Percentiles rank a stretch among this genome's conserved stretches.
These are phyloP conservation scores for Yueomyces sp. DNA, from an alignment of 805 yeast species.

Conservation along the genomic window DNA sequence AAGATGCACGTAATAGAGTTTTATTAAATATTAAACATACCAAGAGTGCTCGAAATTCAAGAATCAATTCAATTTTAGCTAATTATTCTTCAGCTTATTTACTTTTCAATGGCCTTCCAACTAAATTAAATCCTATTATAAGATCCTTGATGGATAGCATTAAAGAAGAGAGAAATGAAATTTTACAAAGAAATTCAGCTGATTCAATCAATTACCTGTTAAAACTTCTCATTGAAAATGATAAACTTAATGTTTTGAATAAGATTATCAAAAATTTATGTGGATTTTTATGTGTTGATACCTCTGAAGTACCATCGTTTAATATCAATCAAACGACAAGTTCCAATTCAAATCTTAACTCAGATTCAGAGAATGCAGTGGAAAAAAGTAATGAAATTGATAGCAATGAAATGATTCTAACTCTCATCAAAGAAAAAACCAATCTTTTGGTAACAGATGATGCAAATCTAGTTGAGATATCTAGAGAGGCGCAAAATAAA, in stretches of 20 bases:
- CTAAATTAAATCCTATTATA: conserved; percentile 78
- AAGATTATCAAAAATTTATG: conserved; percentile 84
- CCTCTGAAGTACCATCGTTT: conserved; percentile 91
- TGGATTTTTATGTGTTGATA: conserved; percentile 89
- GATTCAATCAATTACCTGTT: conserved; percentile 53
- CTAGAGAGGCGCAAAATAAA: conserved; percentile 64
- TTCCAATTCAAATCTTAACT: background rate
- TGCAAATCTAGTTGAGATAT: conserved; percentile 45
- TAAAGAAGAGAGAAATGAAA: conserved; percentile 54
- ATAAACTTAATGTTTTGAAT: conserved; percentile 66
- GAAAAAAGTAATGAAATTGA: no score
- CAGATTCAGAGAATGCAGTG: background rate
- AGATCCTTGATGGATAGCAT: conserved; percentile 86
- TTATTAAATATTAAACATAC: conserved; percentile 57
- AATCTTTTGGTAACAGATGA: conserved; percentile 47
- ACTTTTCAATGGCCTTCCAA: conserved; percentile 53
- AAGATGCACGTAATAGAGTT: conserved; percentile 65
- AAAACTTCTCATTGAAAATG: conserved; percentile 37
- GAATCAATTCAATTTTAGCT: conserved; percentile 53
- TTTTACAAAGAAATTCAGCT: conserved; percentile 64
- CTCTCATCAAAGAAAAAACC: conserved; percentile 69
- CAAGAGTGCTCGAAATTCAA: conserved; percentile 31
- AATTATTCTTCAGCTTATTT: conserved; percentile 66
- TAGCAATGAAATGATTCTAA: conserved; percentile 38
- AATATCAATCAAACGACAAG: conserved; percentile 35